These are phyloP conservation scores for Aureobasidium sp. DNA, from an alignment of 2,329 filamentous ascomycete genomes.

Conservation along the genomic window DNA sequence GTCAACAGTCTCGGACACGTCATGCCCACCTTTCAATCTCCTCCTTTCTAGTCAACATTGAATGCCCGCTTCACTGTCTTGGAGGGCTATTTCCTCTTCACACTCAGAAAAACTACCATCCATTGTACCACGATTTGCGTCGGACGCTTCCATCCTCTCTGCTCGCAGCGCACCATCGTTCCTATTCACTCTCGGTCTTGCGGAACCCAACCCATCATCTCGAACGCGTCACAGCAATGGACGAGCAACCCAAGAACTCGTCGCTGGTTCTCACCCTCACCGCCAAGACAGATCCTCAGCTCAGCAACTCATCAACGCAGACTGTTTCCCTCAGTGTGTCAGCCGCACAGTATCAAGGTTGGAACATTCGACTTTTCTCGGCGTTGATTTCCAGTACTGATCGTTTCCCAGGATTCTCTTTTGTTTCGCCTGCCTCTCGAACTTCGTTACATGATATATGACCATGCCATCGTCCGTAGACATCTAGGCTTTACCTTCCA, in stretches of 20 bases:
- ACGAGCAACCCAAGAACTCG: neutral
- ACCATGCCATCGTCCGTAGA: neutral
- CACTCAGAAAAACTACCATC: neutral
- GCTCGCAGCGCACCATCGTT: neutral
- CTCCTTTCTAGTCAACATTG: neutral
- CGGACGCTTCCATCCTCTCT: neutral
- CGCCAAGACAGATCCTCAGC: neutral
- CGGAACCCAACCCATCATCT: neutral
- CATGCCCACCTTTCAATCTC: neutral
- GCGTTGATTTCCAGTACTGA: neutral
- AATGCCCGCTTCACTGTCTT: neutral
- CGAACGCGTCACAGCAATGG: neutral
- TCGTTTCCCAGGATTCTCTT: neutral
- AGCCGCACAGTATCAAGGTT: neutral
- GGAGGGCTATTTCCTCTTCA: neutral
- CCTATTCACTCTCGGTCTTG: neutral
- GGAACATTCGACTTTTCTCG: neutral
- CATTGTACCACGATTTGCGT: no score
- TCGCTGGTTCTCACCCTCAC: no score
- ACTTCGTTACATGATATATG: neutral
- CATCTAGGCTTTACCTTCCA: fast-evolving
- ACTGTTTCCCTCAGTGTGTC: neutral
- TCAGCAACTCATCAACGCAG: neutral
- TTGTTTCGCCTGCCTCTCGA: neutral
- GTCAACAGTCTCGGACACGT: neutral